Conservation (phyloP, 1,284 basidiomycete genomes). For the Sanguinoderma infundibulare region DNA sequence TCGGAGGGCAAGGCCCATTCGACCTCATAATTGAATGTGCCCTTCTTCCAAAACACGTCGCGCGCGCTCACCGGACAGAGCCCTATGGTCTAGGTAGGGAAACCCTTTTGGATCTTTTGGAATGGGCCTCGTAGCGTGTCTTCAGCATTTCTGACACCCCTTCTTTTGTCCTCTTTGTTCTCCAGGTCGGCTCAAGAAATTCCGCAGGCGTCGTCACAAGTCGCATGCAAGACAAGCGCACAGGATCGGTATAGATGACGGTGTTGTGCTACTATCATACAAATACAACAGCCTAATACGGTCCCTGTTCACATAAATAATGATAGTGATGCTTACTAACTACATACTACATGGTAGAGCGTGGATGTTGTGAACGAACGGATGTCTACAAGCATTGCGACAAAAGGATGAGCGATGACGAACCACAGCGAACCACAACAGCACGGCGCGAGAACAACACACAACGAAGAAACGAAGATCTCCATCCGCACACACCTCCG, state of each 20-base stretch:
- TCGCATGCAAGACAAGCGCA: background rate
- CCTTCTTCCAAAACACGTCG: too few relatives aligned
- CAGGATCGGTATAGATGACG: background rate
- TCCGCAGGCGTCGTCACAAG: background rate
- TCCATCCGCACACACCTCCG: background rate
- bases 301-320: background rate
- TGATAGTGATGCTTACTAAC: background rate
- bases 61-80: too few relatives aligned
- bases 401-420: background rate
- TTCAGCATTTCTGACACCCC: too few relatives aligned
- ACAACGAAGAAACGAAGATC: background rate
- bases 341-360: background rate
- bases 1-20: conserved; percentile 28
- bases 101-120: too few relatives aligned
- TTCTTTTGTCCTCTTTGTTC: too few relatives aligned
- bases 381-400: background rate
- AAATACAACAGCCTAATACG: background rate
- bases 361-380: background rate
- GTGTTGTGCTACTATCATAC: background rate
- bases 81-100: too few relatives aligned
- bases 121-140: too few relatives aligned
- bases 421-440: background rate
- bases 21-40: conserved; percentile 5
- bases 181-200: too few relatives aligned
- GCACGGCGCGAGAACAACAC: background rate